phyloP scores from a whole-genome alignment of 2,329 filamentous ascomycete genomes.

The Fusarium austroafricanum region DNA sequence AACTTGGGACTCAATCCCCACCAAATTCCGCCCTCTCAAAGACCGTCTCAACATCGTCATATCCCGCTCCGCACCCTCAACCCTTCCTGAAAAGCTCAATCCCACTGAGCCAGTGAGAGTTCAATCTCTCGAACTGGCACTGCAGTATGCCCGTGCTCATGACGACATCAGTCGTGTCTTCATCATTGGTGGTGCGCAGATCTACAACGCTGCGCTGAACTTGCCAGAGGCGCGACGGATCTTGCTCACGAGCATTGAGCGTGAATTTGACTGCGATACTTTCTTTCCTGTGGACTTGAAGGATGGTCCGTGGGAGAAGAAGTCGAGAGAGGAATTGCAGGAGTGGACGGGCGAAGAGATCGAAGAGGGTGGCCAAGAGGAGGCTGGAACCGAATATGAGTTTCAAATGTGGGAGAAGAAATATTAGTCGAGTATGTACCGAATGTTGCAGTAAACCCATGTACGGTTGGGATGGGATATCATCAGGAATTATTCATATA shows the following conservation, averaged over 20 bases:
- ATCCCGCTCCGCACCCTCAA: slow-evolving; percentile 61
- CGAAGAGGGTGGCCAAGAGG: slow-evolving; percentile 66
- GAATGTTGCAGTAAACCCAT: slow-evolving; percentile 13
- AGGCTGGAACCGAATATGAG: slow-evolving; percentile 73
- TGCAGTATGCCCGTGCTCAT: slow-evolving; percentile 59
- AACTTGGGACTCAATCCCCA: slow-evolving; percentile 92
- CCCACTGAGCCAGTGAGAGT: slow-evolving; percentile 64
- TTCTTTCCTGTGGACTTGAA: slow-evolving; percentile 73
- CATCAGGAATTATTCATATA: slow-evolving; percentile 37
- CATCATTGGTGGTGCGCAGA: slow-evolving; percentile 89
- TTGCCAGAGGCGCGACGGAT: slow-evolving; percentile 69
- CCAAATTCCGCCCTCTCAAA: slow-evolving; percentile 80
- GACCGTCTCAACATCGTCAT: slow-evolving; percentile 87
- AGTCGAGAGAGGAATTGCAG: slow-evolving; percentile 64
- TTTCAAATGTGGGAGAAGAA: slow-evolving; percentile 79
- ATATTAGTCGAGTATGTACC: slow-evolving; percentile 6
- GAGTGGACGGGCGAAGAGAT: slow-evolving; percentile 75
- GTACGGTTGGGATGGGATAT: slow-evolving; percentile 28
- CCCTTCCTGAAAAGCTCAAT: slow-evolving; percentile 14
- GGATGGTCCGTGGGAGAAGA: slow-evolving; percentile 66
- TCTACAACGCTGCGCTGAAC: slow-evolving; percentile 79
- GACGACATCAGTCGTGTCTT: slow-evolving; percentile 71
- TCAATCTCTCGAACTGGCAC: slow-evolving; percentile 67
- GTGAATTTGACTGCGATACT: slow-evolving; percentile 81
- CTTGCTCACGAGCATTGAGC: slow-evolving; percentile 75